Evolutionary conservation across 2,329 filamentous ascomycete genomes (phyloP).

Genomic region (Pseudogymnoascus sp.): DNA sequence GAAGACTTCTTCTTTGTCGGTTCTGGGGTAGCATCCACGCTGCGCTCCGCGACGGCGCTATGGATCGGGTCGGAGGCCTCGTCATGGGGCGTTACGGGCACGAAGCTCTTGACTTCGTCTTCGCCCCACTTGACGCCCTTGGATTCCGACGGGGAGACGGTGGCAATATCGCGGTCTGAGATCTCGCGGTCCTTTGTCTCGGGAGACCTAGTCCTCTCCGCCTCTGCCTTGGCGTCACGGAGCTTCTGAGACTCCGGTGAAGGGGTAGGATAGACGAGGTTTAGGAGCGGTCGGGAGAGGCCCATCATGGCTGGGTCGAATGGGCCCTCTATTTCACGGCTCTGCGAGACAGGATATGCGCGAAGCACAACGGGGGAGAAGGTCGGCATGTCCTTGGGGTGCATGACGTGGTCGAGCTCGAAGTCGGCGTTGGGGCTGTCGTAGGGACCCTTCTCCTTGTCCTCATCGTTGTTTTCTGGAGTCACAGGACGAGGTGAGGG

Average conservation of each 20-base stretch:
- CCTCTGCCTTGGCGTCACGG: conserved; percentile 14
- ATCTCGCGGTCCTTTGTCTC: background rate
- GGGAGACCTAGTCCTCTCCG: background rate
- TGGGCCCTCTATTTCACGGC: conserved; percentile 19
- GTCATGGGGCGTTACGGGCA: conserved; percentile 49
- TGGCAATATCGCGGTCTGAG: background rate
- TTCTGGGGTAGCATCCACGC: background rate
- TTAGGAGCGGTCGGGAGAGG: conserved; percentile 43
- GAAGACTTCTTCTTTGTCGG: background rate
- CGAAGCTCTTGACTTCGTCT: conserved; percentile 56
- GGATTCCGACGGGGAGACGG: conserved; percentile 25
- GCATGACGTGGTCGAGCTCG: conserved; percentile 49
- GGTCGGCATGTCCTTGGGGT: conserved; percentile 40
- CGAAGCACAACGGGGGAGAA: conserved; percentile 22
- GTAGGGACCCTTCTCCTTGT: conserved; percentile 40
- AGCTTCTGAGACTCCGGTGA: conserved; percentile 33
- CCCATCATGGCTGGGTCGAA: conserved; percentile 14
- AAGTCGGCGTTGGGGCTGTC: conserved; percentile 57
- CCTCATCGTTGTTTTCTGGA: conserved; percentile 34
- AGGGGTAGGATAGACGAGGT: conserved; percentile 54
- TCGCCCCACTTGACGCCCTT: conserved; percentile 59
- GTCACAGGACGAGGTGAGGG: conserved; percentile 42
- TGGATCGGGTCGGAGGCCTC: background rate
- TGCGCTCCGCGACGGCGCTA: background rate
- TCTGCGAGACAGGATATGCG: conserved; percentile 15